phyloP scores from a whole-genome alignment of 371 early-diverging fungal genomes.

The Mycotypha africana region DNA sequence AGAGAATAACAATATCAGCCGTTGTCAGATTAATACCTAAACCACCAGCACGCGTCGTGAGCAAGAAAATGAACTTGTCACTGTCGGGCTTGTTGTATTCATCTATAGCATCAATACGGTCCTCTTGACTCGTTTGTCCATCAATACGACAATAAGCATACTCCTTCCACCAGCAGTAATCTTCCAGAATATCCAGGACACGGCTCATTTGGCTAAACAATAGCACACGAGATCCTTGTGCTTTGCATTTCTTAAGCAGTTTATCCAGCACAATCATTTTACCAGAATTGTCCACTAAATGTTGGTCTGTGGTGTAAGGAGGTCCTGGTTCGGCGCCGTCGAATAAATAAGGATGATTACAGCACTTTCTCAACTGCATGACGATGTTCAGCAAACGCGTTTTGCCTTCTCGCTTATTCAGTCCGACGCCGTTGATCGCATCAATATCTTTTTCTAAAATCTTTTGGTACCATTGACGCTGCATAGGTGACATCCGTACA shows the following conservation, averaged over 20 bases:
- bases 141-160: conserved; percentile 98
- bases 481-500: conserved; percentile 94
- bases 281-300: conserved; percentile 91
- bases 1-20: conserved; percentile 97
- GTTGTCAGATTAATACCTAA: conserved; percentile 98
- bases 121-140: conserved; percentile 94
- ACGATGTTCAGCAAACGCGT: conserved; percentile 95
- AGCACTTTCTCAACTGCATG: conserved; percentile 99
- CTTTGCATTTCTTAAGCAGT: conserved; percentile 77
- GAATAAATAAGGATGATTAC: conserved; percentile 99
- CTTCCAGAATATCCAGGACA: conserved; percentile 98
- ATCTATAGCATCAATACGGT: conserved; percentile 90
- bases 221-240: conserved; percentile 93
- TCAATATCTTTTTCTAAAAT: conserved; percentile 97
- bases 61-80: conserved; percentile 93
- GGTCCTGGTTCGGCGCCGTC: conserved; percentile 92
- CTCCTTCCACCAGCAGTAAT: conserved; percentile 91
- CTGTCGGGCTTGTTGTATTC: conserved; percentile 92
- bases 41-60: conserved; percentile 98
- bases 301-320: conserved; percentile 96
- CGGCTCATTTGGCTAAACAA: conserved; percentile 99
- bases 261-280: conserved; percentile 96
- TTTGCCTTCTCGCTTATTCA: conserved; percentile 69
- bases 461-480: conserved; percentile 96
- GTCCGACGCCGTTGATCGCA: conserved; percentile 80